Evolutionary conservation across 2,329 filamentous ascomycete genomes (phyloP).

Genomic region (Calonectria montana): DNA sequence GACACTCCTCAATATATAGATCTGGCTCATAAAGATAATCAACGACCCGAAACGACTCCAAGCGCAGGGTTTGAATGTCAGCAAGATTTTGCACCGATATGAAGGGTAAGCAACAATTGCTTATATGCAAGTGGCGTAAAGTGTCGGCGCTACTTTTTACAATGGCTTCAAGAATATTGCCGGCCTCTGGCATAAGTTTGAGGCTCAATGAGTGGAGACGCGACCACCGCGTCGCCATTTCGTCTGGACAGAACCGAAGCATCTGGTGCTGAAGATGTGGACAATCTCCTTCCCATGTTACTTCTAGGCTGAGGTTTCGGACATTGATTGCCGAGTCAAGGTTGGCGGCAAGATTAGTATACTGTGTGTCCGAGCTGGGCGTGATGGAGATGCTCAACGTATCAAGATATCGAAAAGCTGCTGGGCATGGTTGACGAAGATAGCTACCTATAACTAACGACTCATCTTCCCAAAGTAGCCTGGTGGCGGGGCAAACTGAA

Average conservation of each 20-base stretch:
- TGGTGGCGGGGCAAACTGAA: background rate
- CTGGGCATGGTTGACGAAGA: background rate
- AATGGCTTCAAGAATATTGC: background rate
- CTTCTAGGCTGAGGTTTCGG: background rate
- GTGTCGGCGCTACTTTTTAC: background rate
- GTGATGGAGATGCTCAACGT: background rate
- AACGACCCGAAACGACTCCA: background rate
- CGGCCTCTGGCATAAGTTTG: background rate
- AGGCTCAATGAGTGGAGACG: constrained; percentile 4
- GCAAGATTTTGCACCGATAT: background rate
- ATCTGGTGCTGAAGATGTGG: background rate
- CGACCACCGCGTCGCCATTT: background rate
- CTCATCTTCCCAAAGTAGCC: constrained; percentile 1
- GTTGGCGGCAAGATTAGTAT: background rate
- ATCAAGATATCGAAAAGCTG: background rate
- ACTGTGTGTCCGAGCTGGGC: background rate
- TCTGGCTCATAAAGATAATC: background rate
- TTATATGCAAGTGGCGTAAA: background rate
- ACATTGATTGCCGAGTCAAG: constrained; percentile 2
- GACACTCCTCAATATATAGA: background rate
- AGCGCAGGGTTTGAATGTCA: background rate
- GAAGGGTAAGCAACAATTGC: background rate
- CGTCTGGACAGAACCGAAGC: background rate
- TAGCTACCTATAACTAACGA: background rate
- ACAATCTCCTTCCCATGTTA: background rate